A percentile compares a stretch with the other conserved stretches of the same genome.
Conservation (phyloP, 2,329 filamentous ascomycete species). For the Bipolaris bicolor region DNA sequence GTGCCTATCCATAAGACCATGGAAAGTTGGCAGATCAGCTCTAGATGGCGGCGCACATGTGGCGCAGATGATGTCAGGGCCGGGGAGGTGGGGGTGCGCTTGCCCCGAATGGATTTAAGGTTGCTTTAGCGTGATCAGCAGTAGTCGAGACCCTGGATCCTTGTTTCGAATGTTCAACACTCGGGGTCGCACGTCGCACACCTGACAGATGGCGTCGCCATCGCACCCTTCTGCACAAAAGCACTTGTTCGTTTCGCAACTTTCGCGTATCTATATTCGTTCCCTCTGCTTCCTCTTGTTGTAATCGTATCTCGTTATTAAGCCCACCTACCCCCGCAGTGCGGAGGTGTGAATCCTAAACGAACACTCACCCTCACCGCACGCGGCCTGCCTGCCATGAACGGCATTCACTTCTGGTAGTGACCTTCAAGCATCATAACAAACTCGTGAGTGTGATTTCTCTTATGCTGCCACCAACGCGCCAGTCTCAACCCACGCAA, state of each 20-base stretch:
- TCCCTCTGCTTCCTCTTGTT: neutral
- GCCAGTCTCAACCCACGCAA: constrained; percentile 13
- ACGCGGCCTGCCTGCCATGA: constrained; percentile 33
- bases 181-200: constrained; percentile 5
- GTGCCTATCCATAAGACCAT: neutral
- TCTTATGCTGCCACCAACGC: constrained; percentile 7
- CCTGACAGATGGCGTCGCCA: constrained; percentile 18
- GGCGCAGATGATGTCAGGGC: constrained; percentile 37
- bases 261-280: neutral
- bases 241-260: constrained; percentile 7
- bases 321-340: constrained; percentile 9
- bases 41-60: constrained; percentile 16
- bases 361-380: constrained; percentile 22
- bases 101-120: constrained; percentile 27
- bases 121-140: constrained; percentile 30
- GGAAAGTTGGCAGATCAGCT: constrained; percentile 23
- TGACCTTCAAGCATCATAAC: constrained; percentile 22
- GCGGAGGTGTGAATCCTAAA: constrained; percentile 26
- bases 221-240: constrained; percentile 6
- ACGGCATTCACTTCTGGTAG: constrained; percentile 31
- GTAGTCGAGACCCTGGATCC: constrained; percentile 29
- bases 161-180: constrained; percentile 27
- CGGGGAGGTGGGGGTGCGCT: constrained; percentile 22
- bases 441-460: constrained; percentile 30
- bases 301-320: constrained; percentile 13